Evolutionary conservation across 495 filamentous ascomycete species (phyloP), one percentile per base, ranked within the genome.

Genomic region (Aspergillus bertholletiae): DNA sequence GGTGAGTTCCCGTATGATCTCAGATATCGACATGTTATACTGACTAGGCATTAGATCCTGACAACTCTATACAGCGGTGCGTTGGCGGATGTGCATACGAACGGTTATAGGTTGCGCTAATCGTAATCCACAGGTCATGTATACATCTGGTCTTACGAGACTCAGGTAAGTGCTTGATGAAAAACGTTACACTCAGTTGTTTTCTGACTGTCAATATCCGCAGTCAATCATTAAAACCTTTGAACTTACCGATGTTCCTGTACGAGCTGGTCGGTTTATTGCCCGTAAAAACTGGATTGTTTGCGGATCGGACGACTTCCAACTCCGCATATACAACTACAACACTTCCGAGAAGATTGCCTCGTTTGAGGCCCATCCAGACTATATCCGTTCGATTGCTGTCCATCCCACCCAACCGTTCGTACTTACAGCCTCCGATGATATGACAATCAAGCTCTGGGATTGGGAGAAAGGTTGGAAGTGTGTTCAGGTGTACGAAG

Each of bases 371-470:
- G 94, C 94, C 30, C 95, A 99, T 68, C 94, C 94, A 20, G 94
- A 99, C 71, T 99, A 99, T 62, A 99, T 99, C 70, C 89, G 94
- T 51, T 91, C 95, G 22, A 97, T 99, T 58, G 89, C 85, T 50
- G 89, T 99, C n/a, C 94, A 99, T 69, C 94, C 94, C 2, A 90
- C 92, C 43, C 91, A 96, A 65, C 92, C 94, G 9, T 97, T 96
- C 61, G 90, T 97, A 43, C 80, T 99, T 27, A 99, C 95, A 32
- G 94, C 94, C 49, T 91, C 88, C 54, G 95, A 99, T 89, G 94
- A 99, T 65, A 97, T 97, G 94, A 96, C 90, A 32, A 97, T 99
- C 63, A 97, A 96, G 77, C 78, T 97, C 51, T 99, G 95, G 95
- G 91, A 99, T 74, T 99, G 94, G 94, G 94, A 97, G 61, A 92